Evolutionary conservation across 1,284 basidiomycete species (phyloP).

Genomic region (Thecaphora thlaspeos): DNA sequence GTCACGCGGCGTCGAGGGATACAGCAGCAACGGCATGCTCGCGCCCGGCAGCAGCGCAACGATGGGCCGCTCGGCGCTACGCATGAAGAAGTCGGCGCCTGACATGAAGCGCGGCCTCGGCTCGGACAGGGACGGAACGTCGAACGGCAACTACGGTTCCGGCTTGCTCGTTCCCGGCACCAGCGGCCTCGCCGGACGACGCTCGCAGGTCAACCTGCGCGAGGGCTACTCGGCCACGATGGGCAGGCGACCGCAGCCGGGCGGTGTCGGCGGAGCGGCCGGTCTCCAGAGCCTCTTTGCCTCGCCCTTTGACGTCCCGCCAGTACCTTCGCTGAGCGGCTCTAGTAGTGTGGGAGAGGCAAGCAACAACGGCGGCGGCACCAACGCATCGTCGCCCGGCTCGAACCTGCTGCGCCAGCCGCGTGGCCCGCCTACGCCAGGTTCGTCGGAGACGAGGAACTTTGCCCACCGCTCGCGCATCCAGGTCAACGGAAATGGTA

Average conservation of each 20-base stretch:
- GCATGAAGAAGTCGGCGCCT: constrained; percentile 53
- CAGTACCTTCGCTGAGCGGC: constrained; percentile 32
- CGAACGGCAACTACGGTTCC: constrained; percentile 5
- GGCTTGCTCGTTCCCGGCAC: constrained; percentile 11
- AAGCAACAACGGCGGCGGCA: constrained; percentile 3
- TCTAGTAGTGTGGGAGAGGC: constrained; percentile 6
- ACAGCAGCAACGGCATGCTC: constrained; percentile 16
- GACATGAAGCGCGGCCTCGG: constrained; percentile 46
- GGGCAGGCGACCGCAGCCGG: constrained; percentile 57
- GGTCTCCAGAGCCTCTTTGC: constrained; percentile 46
- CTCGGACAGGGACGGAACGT: constrained; percentile 9
- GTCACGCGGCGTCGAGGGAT: constrained; percentile 10
- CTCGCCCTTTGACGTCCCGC: constrained; percentile 45
- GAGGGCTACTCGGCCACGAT: constrained; percentile 44
- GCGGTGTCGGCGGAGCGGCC: constrained; percentile 36
- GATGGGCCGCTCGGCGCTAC: constrained; percentile 40
- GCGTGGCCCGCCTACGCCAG: constrained; percentile 36
- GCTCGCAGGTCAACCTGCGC: constrained; percentile 41
- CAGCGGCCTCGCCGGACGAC: constrained; percentile 21
- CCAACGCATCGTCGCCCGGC: constrained; percentile 11
- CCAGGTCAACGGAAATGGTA: constrained; percentile 5
- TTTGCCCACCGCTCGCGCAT: constrained; percentile 40
- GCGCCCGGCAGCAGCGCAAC: constrained; percentile 36
- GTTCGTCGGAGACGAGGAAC: constrained; percentile 27
- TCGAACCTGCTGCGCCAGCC: constrained; percentile 40